phyloP scores from a whole-genome alignment of 148 eudicot genomes.

The Dianthus caryophyllus region DNA sequence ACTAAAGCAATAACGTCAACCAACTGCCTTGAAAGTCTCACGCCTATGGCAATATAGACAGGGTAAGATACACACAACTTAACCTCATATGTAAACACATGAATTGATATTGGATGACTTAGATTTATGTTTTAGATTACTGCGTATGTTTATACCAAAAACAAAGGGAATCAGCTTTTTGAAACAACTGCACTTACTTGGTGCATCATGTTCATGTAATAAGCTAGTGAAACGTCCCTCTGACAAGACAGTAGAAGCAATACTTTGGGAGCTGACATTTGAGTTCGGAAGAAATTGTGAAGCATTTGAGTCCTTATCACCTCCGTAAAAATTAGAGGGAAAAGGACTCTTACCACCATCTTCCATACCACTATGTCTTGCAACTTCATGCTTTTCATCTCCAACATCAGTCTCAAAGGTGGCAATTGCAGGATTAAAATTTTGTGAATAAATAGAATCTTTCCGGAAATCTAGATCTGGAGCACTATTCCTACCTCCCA shows the following conservation, averaged over 20 bases:
- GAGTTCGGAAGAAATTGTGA: slow-evolving; percentile 21
- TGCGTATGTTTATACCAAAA: background rate
- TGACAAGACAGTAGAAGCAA: slow-evolving; percentile 22
- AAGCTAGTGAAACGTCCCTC: slow-evolving; percentile 30
- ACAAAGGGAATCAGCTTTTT: background rate
- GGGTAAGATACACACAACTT: background rate
- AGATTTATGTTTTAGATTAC: background rate
- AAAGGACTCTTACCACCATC: slow-evolving; percentile 23
- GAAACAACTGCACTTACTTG: slow-evolving; percentile 29
- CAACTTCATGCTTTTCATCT: slow-evolving; percentile 29
- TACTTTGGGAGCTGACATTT: slow-evolving; percentile 27
- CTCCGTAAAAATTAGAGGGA: slow-evolving; percentile 31
- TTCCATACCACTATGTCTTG: slow-evolving; percentile 21
- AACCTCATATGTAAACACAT: background rate
- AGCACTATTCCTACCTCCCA: slow-evolving; percentile 23
- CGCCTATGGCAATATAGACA: background rate
- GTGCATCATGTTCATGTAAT: slow-evolving; percentile 30
- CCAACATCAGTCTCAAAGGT: slow-evolving; percentile 23
- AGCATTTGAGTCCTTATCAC: slow-evolving; percentile 26
- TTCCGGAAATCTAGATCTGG: slow-evolving; percentile 19
- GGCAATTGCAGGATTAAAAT: slow-evolving; percentile 22
- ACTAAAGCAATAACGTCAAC: background rate
- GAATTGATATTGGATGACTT: no score
- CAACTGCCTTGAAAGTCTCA: background rate
- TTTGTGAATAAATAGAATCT: slow-evolving; percentile 20